Base-by-base conservation (phyloP, 345 rosid genomes). In the Brassica rapa region DNA sequence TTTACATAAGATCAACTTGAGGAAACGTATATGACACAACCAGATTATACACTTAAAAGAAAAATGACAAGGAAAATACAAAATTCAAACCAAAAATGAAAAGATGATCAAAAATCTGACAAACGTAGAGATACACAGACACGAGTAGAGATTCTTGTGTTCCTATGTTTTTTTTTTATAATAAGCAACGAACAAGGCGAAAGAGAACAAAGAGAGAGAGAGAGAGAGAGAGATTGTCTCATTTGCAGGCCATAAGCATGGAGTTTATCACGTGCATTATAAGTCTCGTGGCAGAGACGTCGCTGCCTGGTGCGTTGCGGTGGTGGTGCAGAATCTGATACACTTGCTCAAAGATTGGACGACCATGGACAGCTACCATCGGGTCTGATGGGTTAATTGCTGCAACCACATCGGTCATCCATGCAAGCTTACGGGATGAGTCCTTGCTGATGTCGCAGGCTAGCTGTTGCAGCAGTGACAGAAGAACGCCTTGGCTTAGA, bases 401-500 rank as follows among this genome's bases (percentile, higher is more conserved):
- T 0, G 87, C 79, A 2, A 91, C 93, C 66, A 95, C 91, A 39
- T 87, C 94, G 1, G 91, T 88, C 93, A 91, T 88, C 98, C 99
- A 95, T 12, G 81, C 68, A 1, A 91, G 85, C 84, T 93, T 95
- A 60, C 75, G 82, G 16, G 89, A 37, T 1, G 84, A 83, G 64
- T 95, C 96, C 11, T 85, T 91, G 85, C 72, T 81, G 25, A 95
- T 69, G 81, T 93, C 98, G 9, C 89, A 90, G 10, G 96, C 88
- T 78, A 95, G 79, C 63, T 93, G 99, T 80, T 93, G 99, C 68
- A 95, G 85, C 24, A 95, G 90, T 7, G 94, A 86, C 6, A 93
- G 90, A 4, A 95, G 81, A 14, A 93, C 97, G 37, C 99, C 93
- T 85, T 90, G 99, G 89, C 94, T 91, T 77, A 95, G 72, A 0